Base-by-base conservation (phyloP, 2,329 filamentous ascomycete genomes). In the Conoideocrella luteorostrata region DNA sequence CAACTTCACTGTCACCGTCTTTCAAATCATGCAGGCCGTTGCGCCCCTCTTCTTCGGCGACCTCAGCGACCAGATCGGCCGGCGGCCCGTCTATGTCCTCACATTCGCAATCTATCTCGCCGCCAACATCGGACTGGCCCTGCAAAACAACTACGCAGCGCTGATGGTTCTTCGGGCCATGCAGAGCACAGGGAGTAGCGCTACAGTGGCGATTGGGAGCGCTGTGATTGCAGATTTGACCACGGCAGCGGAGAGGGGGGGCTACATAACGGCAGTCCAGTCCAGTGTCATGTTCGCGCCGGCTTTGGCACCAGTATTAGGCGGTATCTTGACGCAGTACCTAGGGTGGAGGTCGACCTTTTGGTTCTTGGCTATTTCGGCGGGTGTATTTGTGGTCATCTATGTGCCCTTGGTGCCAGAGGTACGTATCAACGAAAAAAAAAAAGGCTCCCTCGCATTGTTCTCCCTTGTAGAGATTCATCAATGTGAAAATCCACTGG, bases 191-290 rank as follows among this genome's bases (percentile, higher is more conserved):
- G 75, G 78, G 0, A 73, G 68, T 49, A 73, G 69, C 42, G 72
- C 72, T 1, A 79, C 76, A 0, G 66, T 81, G 11, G 71, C 79
- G 0, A 65, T 84, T 18, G 54, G 55, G 5, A 56, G 50, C 30
- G 79, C 70, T 0, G 70, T 82, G 2, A 69, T 83, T 5, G 74
- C 72, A 1, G 80, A 84, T 50, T 61, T 80, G 9, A 69, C 71
- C 1, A 78, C 76, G 0, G 67, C 69, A 2, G 68, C 70, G 0
- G 78, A 84, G 53, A 65, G 80, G 41, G 77, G 77, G 13, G 62
- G 66, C 5, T 75, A 75, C 41, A 69, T 80, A 35, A 72, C 67
- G 18, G 69, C 66, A 48, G 69, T 67, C 40, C 68, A 65, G 45
- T 60, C 62, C 26, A 70, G 63, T 35, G 50, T 63, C 3, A 65